phyloP scores from a whole-genome alignment of 495 filamentous ascomycete genomes.

The Astrothelium subdiscretum region DNA sequence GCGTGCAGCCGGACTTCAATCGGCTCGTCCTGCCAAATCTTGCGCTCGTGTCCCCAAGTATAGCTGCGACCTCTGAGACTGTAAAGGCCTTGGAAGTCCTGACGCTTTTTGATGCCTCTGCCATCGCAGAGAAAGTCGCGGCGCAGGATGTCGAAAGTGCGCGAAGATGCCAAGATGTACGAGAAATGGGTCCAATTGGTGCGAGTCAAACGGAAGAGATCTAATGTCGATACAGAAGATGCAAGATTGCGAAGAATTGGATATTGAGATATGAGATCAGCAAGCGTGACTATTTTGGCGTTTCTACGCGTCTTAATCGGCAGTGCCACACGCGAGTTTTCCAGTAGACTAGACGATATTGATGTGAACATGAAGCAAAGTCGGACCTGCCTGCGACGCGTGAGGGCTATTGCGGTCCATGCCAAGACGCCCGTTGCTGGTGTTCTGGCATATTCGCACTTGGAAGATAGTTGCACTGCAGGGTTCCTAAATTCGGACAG shows the following conservation, averaged over 20 bases:
- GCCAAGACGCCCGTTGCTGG: too few relatives aligned
- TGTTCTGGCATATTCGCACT: too few relatives aligned
- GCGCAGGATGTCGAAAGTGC: background rate
- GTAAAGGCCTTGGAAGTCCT: background rate
- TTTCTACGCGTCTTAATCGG: too few relatives aligned
- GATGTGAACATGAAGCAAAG: too few relatives aligned
- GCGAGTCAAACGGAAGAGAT: background rate
- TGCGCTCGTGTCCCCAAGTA: background rate
- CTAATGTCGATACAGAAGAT: background rate
- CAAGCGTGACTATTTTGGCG: slow-evolving; percentile 1
- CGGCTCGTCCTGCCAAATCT: slow-evolving; percentile 1
- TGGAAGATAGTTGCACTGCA: too few relatives aligned
- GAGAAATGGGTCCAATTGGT: background rate
- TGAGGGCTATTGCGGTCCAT: too few relatives aligned
- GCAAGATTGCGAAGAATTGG: background rate
- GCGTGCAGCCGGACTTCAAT: slow-evolving; percentile 3
- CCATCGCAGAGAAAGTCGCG: slow-evolving; percentile 7
- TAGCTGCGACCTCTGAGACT: background rate
- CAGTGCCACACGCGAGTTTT: too few relatives aligned
- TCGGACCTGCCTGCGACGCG: too few relatives aligned
- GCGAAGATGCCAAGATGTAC: background rate
- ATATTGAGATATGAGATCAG: background rate
- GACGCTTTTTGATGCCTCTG: background rate
- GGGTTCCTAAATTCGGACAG: too few relatives aligned
- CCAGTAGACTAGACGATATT: too few relatives aligned